These are phyloP conservation scores for Scutellaria minor DNA, from an alignment of 257 asterid genomes.

Conservation along the genomic window DNA sequence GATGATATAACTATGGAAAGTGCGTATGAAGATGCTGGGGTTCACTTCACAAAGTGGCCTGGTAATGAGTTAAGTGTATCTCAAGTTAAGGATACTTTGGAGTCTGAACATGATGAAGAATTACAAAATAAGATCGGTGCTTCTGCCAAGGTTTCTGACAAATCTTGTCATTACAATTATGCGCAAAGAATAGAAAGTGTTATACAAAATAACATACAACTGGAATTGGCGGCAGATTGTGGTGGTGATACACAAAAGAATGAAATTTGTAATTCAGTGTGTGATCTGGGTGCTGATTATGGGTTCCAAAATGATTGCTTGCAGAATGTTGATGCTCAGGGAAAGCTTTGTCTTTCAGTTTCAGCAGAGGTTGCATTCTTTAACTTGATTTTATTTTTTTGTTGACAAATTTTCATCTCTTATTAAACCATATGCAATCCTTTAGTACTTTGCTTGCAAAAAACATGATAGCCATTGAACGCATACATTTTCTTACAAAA, in stretches of 20 bases:
- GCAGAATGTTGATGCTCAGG: slow-evolving; percentile 39
- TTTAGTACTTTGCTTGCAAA: too few relatives aligned
- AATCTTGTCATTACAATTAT: slow-evolving; percentile 35
- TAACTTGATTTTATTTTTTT: slow-evolving; percentile 19
- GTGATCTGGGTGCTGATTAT: slow-evolving; percentile 41
- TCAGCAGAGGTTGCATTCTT: slow-evolving; percentile 41
- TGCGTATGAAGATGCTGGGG: slow-evolving; percentile 71
- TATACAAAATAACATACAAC: slow-evolving; percentile 34
- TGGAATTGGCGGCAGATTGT: slow-evolving; percentile 37
- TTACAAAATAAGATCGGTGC: slow-evolving; percentile 34
- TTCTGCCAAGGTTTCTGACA: slow-evolving; percentile 38
- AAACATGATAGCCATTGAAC: too few relatives aligned
- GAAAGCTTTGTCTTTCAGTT: slow-evolving; percentile 40
- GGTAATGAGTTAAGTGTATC: slow-evolving; percentile 48
- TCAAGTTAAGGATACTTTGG: slow-evolving; percentile 62
- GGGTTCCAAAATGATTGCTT: slow-evolving; percentile 32
- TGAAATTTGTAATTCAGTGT: slow-evolving; percentile 25
- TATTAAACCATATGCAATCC: neutral
- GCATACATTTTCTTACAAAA: too few relatives aligned
- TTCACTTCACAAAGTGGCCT: slow-evolving; percentile 37
- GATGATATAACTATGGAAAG: slow-evolving; percentile 71
- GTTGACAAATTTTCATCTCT: slow-evolving; percentile 9
- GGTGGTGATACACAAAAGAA: slow-evolving; percentile 37
- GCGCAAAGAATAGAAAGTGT: slow-evolving; percentile 31
- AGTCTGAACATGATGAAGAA: slow-evolving; percentile 46